Evolutionary conservation across 352 stramenopile genomes (phyloP), one percentile per base, ranked within the genome.

Genomic region (Globisporangium radiosum): DNA sequence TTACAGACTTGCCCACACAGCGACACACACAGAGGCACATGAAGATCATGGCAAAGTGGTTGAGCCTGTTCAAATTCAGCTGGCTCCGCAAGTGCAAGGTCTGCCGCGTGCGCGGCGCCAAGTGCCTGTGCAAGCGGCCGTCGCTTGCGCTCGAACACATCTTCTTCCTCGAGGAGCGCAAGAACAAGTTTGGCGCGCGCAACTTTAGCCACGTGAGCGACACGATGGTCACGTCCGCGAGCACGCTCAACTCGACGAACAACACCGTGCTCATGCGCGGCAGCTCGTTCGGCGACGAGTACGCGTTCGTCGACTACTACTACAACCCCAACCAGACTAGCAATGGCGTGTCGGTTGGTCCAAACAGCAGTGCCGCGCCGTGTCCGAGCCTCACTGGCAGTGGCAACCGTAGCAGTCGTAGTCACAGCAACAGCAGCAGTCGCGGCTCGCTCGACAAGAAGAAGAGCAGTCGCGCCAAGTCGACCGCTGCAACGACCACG

Each of bases 191-290:
- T 44, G 75, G 78, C 64, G 76, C 68, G 42, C 78, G 81, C 60
- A 91, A 91, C 68, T 91, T 91, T 59, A 85, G 71, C 64, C 81
- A 91, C 63, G 73, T 91, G 53, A 88, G 77, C 66, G 78, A 91
- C 68, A 84, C 78, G 14, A 73, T 73, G 56, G 67, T 82, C 62
- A 75, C 75, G 33, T 65, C 66, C 54, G 58, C 47, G 14, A 63
- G 49, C 45, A 60, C 57, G 5, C 17, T 60, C 15, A 56, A 52
- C 58, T 68, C 66, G 33, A 48, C 60, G 11, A 69, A 68, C 56
- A 69, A 63, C 55, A 78, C 68, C 7, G 59, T 85, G 62, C 69
- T 88, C 57, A 73, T 85, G 73, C 62, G 62, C 45, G 63, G 64
- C 39, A 51, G 54, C 37, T 64, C 59, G 36, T 80, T 72, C 5